Percentiles rank a stretch among this genome's conserved stretches.
These are phyloP conservation scores for Vanrija humicola DNA, from an alignment of 1,284 basidiomycete genomes.

Conservation along the genomic window DNA sequence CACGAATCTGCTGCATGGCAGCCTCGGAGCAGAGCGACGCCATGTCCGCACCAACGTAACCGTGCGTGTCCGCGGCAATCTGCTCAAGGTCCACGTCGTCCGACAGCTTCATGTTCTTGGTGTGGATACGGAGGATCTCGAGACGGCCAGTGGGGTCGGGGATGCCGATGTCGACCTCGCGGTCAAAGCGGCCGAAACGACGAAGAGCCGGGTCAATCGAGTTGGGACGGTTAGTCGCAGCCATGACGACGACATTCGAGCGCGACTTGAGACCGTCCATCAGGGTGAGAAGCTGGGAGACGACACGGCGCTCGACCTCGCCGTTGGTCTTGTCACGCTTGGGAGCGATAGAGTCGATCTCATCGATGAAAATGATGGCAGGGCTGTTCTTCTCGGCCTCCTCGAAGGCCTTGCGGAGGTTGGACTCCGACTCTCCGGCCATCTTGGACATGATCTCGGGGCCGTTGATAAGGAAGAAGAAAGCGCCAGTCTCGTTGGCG, in stretches of 20 bases:
- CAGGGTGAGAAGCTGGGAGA: slow-evolving; percentile 93
- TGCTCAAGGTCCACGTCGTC: slow-evolving; percentile 98
- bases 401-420: slow-evolving; percentile 95
- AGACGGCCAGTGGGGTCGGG: slow-evolving; percentile 97
- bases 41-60: slow-evolving; percentile 97
- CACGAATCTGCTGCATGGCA: slow-evolving; percentile 97
- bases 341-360: slow-evolving; percentile 98
- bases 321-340: slow-evolving; percentile 99
- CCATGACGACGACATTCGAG: slow-evolving; percentile 99
- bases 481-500: slow-evolving; percentile 98
- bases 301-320: slow-evolving; percentile 98
- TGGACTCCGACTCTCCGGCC: slow-evolving; percentile 97
- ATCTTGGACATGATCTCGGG: slow-evolving; percentile 99
- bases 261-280: slow-evolving; percentile 99
- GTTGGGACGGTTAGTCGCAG: slow-evolving; percentile 93
- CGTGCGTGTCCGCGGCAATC: slow-evolving; percentile 98
- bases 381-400: slow-evolving; percentile 99
- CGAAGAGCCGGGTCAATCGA: slow-evolving; percentile 97
- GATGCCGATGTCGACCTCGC: slow-evolving; percentile 98
- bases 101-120: slow-evolving; percentile 99
- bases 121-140: slow-evolving; percentile 97
- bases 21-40: slow-evolving; percentile 95
- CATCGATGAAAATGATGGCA: slow-evolving; percentile 95
- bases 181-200: slow-evolving; percentile 97
- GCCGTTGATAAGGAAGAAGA: slow-evolving; percentile 99